A percentile compares a stretch with the other conserved stretches of the same genome.
These are phyloP conservation scores for Phytopythium helicoides DNA, from an alignment of 352 stramenopile genomes.

Conservation along the genomic window DNA sequence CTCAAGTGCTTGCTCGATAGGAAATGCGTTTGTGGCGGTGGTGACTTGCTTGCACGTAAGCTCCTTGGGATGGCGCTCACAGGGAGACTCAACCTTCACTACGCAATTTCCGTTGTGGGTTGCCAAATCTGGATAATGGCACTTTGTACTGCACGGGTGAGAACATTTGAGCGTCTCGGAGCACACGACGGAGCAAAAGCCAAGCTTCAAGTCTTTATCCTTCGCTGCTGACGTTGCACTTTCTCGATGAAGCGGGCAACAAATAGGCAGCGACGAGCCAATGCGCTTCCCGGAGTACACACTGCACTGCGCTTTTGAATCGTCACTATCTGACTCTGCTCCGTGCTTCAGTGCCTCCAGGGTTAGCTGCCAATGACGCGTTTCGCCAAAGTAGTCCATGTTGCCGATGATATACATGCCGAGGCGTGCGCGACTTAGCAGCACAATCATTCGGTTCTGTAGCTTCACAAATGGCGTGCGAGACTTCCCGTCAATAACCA, in stretches of 20 bases:
- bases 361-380: constrained; percentile 73
- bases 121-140: constrained; percentile 59
- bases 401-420: constrained; percentile 88
- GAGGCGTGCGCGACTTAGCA: constrained; percentile 80
- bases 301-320: constrained; percentile 11
- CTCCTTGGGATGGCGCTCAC: constrained; percentile 41
- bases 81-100: constrained; percentile 64
- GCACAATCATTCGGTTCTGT: constrained; percentile 88
- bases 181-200: constrained; percentile 80
- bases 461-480: constrained; percentile 87
- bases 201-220: constrained; percentile 51
- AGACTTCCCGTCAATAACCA: constrained; percentile 89
- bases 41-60: constrained; percentile 59
- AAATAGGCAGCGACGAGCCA: constrained; percentile 64
- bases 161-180: constrained; percentile 48
- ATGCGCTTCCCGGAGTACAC: constrained; percentile 45
- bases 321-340: constrained; percentile 41
- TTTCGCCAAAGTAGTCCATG: constrained; percentile 75
- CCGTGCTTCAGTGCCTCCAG: constrained; percentile 49
- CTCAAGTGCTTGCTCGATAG: constrained; percentile 40
- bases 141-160: constrained; percentile 65
- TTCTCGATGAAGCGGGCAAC: constrained; percentile 65
- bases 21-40: constrained; percentile 7
- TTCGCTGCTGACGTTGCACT: constrained; percentile 28
- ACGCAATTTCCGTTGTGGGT: constrained; percentile 61